A percentile compares a stretch with the other conserved stretches of the same genome.
These are phyloP conservation scores for Cladosporium sp. DNA, from an alignment of 2,329 filamentous ascomycete species.

Conservation along the genomic window DNA sequence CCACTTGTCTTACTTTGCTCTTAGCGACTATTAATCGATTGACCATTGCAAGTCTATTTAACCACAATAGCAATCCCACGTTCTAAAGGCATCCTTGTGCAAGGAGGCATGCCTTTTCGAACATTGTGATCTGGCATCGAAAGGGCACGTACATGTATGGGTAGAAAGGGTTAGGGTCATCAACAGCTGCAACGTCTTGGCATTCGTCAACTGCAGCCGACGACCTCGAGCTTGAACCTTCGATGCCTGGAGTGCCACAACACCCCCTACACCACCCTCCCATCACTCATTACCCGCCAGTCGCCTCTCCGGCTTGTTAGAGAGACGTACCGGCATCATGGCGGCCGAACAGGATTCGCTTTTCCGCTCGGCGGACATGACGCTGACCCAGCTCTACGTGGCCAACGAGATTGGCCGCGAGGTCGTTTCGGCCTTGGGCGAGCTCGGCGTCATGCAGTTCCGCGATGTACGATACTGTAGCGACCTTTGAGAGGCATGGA, in stretches of 20 bases:
- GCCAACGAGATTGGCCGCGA: conserved; percentile 98
- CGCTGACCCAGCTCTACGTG: conserved; percentile 99
- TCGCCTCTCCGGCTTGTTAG: conserved; percentile 4
- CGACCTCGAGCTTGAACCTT: background rate
- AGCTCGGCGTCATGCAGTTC: conserved; percentile 95
- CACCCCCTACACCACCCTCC: background rate
- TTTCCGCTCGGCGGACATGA: conserved; percentile 99
- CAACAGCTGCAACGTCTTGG: background rate
- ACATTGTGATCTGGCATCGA: no score
- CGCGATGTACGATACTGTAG: conserved; percentile 67
- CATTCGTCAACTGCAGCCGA: background rate
- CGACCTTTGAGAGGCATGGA: background rate
- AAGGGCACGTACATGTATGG: no score
- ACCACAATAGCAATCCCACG: no score
- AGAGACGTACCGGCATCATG: conserved; percentile 39
- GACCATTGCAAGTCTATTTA: no score
- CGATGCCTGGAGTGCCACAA: conserved; percentile 4
- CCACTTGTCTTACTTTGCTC: no score
- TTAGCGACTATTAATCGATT: no score
- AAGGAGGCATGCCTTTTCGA: no score
- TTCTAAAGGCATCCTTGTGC: no score
- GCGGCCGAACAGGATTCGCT: conserved; percentile 74
- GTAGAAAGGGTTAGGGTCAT: no score
- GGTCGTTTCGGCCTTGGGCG: conserved; percentile 91
- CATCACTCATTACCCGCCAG: background rate